Base-by-base conservation (phyloP, 169 alveolate genomes). In the Plasmodium sp. region DNA sequence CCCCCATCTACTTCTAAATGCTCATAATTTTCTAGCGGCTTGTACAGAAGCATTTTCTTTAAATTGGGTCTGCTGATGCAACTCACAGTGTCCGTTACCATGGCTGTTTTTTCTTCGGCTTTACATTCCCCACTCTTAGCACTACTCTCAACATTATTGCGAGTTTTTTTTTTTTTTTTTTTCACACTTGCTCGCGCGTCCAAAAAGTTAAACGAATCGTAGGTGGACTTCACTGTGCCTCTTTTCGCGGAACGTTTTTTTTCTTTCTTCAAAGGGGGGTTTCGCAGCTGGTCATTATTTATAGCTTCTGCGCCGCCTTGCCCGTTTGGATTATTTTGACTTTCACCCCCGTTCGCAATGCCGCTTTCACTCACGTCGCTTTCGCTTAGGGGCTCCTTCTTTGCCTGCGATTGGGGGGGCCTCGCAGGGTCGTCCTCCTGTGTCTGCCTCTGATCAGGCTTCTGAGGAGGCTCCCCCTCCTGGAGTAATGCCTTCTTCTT, bases 21-120 rank as follows among this genome's bases (percentile, higher is more conserved):
- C 58, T 88, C 34, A 31, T 43, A 79, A 80, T 80, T 88, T 88
- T 88, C 94, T 62, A 88, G 82, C 36, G 94, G 94, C 73, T 58
- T 88, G 82, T 88, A 88, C 51, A 80, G 22, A 88, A 71, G 71
- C 94, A 88, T 88, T 22, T 31, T 88, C 43, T 88, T 88, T 88
- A 88, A 88, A 88, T 88, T 85, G 12, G 94, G 94, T 18, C 94
- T 88, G 58, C 48, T 80, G 51, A 88, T 88, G 41, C 36, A 88
- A 80, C 31, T 88, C 67, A 88, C 34, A 43, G 85, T 83, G 67
- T 54, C 45, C 45, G 45, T 22, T n/a, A 5, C 33, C 7, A 36
- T 80, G 34, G 33, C 90, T 3, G 43, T 39, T 41, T 41, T 62
- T 5, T 88, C 90, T 58, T 39, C 83, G 4, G 48, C 18, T 36